Base-by-base conservation (phyloP, 306 rosid genomes). In the Vigna unguiculata region DNA sequence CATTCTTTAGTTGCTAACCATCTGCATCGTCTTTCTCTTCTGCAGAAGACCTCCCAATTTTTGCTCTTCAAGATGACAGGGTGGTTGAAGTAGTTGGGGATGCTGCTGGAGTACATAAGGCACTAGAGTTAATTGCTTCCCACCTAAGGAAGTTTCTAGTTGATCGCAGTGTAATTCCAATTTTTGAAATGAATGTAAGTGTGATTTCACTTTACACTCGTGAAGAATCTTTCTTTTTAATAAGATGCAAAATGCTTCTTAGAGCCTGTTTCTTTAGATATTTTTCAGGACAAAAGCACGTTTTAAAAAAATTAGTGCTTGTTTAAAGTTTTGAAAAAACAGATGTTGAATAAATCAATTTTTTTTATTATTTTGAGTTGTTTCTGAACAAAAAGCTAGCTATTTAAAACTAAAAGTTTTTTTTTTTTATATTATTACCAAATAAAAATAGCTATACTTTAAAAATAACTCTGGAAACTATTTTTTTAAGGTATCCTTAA, bases 71-170 rank as follows among this genome's bases (percentile, higher is more conserved):
- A 86, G 99, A 96, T 84, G 99, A 96, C 78, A 85, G 98, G 79
- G 94, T 93, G 75, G 99, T 96, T 64, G 99, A 96, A 87, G 89
- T 96, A 72, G 85, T 87, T 43, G 99, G 98, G 70, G 98, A 96
- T 48, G 84, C 97, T 36, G 59, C 83, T 28, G 91, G 90, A 36
- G 97, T 96, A 80, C 99, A 93, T 74, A 91, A 87, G 85, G 99
- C 96, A 24, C 71, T 96, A 62, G 99, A 93, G 83, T 85, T 96
- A 19, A 86, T 96, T 85, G 98, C 97, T 43, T 86, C 97, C 54
- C 99, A 91, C 77, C 91, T 96, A 59, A 87, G 93, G 90, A 96
- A 93, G 87, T 93, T 96, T 83, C 86, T 96, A 53, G 98, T 96
- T 72, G 99, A 96, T 72, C 96, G 97, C 45, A 82, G 94, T 77